phyloP scores from a whole-genome alignment of 192 early-diverging fungal species.

The Chytriomyces confervae region DNA sequence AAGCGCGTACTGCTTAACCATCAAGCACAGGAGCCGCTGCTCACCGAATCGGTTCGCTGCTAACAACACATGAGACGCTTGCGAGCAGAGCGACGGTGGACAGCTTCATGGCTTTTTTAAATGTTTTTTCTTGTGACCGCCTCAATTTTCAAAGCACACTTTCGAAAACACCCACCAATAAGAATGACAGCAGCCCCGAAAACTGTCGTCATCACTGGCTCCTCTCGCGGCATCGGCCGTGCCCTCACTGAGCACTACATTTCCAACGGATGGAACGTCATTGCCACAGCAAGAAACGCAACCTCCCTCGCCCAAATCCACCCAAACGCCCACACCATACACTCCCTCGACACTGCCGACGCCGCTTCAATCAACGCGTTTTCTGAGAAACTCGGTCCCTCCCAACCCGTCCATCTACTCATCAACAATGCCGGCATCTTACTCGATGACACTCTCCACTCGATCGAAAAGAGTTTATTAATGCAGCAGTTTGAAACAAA shows the following conservation, averaged over 20 bases:
- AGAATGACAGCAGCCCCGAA: neutral
- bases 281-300: conserved; percentile 17
- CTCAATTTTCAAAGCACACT: too few species aligned
- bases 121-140: too few species aligned
- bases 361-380: conserved; percentile 9
- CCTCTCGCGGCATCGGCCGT: conserved; percentile 18
- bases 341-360: neutral
- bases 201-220: conserved; percentile 26
- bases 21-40: too few species aligned
- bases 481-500: conserved; percentile 17
- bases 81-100: too few species aligned
- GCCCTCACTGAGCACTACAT: conserved; percentile 14
- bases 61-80: too few species aligned
- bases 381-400: neutral
- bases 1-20: too few species aligned
- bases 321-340: neutral
- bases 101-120: too few species aligned
- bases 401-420: conserved; percentile 19
- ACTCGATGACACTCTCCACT: neutral
- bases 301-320: neutral
- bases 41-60: too few species aligned
- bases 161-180: too few species aligned
- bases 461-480: neutral
- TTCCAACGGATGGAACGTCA: conserved; percentile 12
- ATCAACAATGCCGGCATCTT: conserved; percentile 31